Conservation (phyloP, 2,329 filamentous ascomycete genomes). For the Akanthomyces uredinophilus region DNA sequence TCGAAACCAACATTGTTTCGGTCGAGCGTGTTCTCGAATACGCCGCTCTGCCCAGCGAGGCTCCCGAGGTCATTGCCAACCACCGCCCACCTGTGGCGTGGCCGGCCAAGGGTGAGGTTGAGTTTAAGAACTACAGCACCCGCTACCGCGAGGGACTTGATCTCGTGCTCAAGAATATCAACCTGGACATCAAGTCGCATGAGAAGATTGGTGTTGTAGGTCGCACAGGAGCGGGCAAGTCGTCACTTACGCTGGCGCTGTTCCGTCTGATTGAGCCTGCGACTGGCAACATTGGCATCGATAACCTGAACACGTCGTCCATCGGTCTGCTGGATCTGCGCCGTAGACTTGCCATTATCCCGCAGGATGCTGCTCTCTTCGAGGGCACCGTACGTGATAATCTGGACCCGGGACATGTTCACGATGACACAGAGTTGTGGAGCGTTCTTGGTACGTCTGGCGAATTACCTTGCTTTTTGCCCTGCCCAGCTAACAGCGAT, state of each 20-base stretch:
- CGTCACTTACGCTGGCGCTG: constrained; percentile 82
- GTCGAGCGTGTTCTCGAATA: constrained; percentile 98
- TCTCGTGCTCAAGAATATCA: constrained; percentile 88
- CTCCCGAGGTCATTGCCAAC: constrained; percentile 86
- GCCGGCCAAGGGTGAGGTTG: constrained; percentile 82
- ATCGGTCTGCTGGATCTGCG: constrained; percentile 89
- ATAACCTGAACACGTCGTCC: constrained; percentile 79
- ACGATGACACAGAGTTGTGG: constrained; percentile 97
- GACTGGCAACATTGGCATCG: constrained; percentile 80
- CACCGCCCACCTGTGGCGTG: constrained; percentile 83
- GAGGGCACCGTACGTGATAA: constrained; percentile 93
- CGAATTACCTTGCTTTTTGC: not conserved
- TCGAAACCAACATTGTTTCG: constrained; percentile 99
- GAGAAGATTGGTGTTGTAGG: constrained; percentile 99
- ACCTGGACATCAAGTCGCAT: constrained; percentile 84
- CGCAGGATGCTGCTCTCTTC: constrained; percentile 94
- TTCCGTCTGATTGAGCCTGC: constrained; percentile 93
- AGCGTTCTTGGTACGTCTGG: constrained; percentile 73
- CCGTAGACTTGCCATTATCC: constrained; percentile 88
- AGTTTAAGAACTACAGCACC: constrained; percentile 91
- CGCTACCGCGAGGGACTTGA: constrained; percentile 87
- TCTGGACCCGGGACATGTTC: constrained; percentile 87
- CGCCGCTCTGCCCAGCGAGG: constrained; percentile 83
- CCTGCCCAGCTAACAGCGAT: constrained; percentile 16
- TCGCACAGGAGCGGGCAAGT: constrained; percentile 93